phyloP scores from a whole-genome alignment of 192 early-diverging fungal genomes.

The Coemansia sp. region DNA sequence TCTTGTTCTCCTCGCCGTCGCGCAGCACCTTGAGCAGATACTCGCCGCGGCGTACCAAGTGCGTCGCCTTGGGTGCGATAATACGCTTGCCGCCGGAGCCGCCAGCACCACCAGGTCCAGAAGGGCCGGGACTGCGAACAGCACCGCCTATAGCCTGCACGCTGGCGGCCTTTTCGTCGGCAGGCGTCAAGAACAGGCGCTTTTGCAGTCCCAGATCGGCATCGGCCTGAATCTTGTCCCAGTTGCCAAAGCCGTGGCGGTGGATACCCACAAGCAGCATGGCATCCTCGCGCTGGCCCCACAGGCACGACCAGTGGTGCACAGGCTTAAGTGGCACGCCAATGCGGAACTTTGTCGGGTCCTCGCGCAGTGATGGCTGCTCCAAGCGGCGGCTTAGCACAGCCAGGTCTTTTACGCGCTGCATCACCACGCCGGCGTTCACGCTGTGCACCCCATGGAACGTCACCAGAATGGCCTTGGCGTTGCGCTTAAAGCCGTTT shows the following conservation, averaged over 20 bases:
- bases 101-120: slow-evolving; percentile 10
- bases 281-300: slow-evolving; percentile 91
- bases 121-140: slow-evolving; percentile 4
- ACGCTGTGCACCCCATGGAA: slow-evolving; percentile 77
- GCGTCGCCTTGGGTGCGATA: slow-evolving; percentile 74
- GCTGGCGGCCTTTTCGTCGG: slow-evolving; percentile 50
- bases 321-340: slow-evolving; percentile 76
- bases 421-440: slow-evolving; percentile 78
- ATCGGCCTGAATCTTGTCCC: slow-evolving; percentile 84
- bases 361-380: slow-evolving; percentile 39
- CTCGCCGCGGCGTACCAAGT: slow-evolving; percentile 85
- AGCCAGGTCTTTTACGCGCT: slow-evolving; percentile 70
- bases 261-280: slow-evolving; percentile 95
- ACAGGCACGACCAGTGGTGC: slow-evolving; percentile 77
- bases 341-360: slow-evolving; percentile 74
- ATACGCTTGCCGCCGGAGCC: slow-evolving; percentile 38
- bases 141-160: slow-evolving; percentile 29
- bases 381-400: slow-evolving; percentile 62
- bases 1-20: slow-evolving; percentile 57
- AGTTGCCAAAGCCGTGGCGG: slow-evolving; percentile 89
- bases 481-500: slow-evolving; percentile 49
- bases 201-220: slow-evolving; percentile 66
- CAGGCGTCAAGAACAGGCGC: slow-evolving; percentile 76
- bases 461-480: slow-evolving; percentile 72
- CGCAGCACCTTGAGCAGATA: slow-evolving; percentile 82